Percentiles rank a stretch among this genome's conserved stretches.
Evolutionary conservation across 805 yeast species (phyloP).

Genomic region (Priceomyces carsonii): DNA sequence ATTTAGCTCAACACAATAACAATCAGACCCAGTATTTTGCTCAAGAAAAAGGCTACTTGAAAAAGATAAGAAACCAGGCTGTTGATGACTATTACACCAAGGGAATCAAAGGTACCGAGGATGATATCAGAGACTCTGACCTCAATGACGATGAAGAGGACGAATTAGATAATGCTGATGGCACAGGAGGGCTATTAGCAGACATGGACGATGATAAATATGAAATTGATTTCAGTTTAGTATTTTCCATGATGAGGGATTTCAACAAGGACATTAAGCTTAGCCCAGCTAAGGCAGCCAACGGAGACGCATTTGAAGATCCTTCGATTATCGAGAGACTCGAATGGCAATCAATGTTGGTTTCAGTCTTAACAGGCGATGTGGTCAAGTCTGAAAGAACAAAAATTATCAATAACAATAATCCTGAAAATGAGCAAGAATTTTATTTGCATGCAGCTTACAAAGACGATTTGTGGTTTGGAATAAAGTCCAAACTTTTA

Average conservation of each 20-base stretch:
- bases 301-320: conserved; percentile 41
- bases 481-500: conserved; percentile 76
- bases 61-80: conserved; percentile 58
- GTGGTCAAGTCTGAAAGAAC: conserved; percentile 90
- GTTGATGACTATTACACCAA: conserved; percentile 74
- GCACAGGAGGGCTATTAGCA: conserved; percentile 32
- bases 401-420: conserved; percentile 56
- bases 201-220: conserved; percentile 45
- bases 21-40: conserved; percentile 43
- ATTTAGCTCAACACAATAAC: conserved; percentile 10
- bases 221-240: conserved; percentile 48
- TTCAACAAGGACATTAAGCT: conserved; percentile 33
- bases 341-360: conserved; percentile 95
- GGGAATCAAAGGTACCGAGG: conserved; percentile 51
- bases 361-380: conserved; percentile 90
- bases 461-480: conserved; percentile 83
- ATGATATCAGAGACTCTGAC: conserved; percentile 16
- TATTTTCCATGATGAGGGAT: conserved; percentile 35
- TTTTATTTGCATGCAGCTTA: conserved; percentile 52
- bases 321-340: conserved; percentile 69
- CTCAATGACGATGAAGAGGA: conserved; percentile 24
- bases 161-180: conserved; percentile 19
- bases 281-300: conserved; percentile 33
- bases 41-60: conserved; percentile 68
- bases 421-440: conserved; percentile 41